These are phyloP conservation scores for Trametes maxima DNA, from an alignment of 768 basidiomycete genomes.

Conservation along the genomic window DNA sequence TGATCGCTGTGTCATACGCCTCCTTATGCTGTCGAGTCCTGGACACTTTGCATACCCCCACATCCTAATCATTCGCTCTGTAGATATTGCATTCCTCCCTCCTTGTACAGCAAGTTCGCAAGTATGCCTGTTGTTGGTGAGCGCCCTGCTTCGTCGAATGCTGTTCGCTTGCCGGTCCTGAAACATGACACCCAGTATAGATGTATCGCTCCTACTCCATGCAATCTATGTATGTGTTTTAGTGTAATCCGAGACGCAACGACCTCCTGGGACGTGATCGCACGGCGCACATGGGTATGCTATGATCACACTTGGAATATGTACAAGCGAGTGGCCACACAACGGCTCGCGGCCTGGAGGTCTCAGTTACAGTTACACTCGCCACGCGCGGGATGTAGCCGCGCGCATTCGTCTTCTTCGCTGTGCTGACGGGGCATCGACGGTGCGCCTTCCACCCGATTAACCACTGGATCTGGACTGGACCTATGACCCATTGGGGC, in stretches of 20 bases:
- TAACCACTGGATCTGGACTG: background rate
- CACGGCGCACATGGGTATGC: background rate
- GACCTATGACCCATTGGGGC: background rate
- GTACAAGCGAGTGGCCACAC: background rate
- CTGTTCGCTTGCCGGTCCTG: background rate
- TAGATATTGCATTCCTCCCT: constrained; percentile 16
- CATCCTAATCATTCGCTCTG: constrained; percentile 18
- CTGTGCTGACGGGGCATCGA: background rate
- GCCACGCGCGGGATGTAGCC: background rate
- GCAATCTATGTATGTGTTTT: constrained; percentile 16
- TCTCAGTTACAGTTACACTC: background rate
- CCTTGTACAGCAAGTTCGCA: constrained; percentile 9
- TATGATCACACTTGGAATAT: too few species aligned
- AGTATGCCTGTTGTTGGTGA: constrained; percentile 10
- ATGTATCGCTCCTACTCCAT: constrained; percentile 12
- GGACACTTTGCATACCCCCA: constrained; percentile 11
- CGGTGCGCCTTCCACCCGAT: background rate
- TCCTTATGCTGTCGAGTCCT: constrained; percentile 23
- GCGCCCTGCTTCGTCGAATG: background rate
- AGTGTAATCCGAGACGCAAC: constrained; percentile 1
- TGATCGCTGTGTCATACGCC: constrained; percentile 19
- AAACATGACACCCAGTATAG: constrained; percentile 13
- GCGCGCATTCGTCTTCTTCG: background rate
- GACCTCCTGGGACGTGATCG: background rate
- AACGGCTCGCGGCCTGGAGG: background rate